These are phyloP conservation scores for Quercus wislizeni DNA, from an alignment of 306 rosid genomes.

Conservation along the genomic window DNA sequence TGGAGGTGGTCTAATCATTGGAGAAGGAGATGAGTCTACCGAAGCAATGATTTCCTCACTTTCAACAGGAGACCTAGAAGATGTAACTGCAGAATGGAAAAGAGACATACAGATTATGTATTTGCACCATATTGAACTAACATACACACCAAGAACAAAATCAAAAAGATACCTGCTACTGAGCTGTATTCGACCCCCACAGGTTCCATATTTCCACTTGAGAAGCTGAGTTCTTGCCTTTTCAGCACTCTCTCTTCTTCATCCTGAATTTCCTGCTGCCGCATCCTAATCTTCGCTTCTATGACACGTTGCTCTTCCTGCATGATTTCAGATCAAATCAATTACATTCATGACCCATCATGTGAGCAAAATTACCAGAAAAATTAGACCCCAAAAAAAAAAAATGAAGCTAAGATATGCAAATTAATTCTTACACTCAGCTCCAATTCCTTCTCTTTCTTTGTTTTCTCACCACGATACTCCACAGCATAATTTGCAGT, in stretches of 20 bases:
- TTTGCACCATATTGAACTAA: not conserved
- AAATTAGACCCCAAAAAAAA: constrained; percentile 10
- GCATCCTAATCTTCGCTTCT: constrained; percentile 96
- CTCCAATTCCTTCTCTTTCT: constrained; percentile 92
- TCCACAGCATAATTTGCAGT: constrained; percentile 92
- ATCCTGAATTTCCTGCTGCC: constrained; percentile 80
- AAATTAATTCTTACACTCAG: constrained; percentile 67
- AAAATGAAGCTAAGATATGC: constrained; percentile 11
- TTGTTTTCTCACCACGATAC: constrained; percentile 90
- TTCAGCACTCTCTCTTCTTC: constrained; percentile 88
- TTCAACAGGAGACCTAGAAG: constrained; percentile 59
- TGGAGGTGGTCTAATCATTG: constrained; percentile 48
- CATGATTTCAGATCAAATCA: constrained; percentile 21
- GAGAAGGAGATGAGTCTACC: constrained; percentile 54
- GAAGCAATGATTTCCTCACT: constrained; percentile 69
- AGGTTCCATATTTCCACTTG: constrained; percentile 42
- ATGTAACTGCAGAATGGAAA: constrained; percentile 40
- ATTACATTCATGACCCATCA: not conserved
- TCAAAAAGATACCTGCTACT: constrained; percentile 53
- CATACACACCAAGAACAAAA: constrained; percentile 9
- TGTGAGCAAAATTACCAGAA: constrained; percentile 10
- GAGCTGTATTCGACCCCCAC: constrained; percentile 55
- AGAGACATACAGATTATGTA: constrained; percentile 12
- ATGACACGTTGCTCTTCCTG: constrained; percentile 99
- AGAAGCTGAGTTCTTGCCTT: constrained; percentile 59